Conservation (phyloP, 768 basidiomycete genomes). For the Psilocybe cubensis region DNA sequence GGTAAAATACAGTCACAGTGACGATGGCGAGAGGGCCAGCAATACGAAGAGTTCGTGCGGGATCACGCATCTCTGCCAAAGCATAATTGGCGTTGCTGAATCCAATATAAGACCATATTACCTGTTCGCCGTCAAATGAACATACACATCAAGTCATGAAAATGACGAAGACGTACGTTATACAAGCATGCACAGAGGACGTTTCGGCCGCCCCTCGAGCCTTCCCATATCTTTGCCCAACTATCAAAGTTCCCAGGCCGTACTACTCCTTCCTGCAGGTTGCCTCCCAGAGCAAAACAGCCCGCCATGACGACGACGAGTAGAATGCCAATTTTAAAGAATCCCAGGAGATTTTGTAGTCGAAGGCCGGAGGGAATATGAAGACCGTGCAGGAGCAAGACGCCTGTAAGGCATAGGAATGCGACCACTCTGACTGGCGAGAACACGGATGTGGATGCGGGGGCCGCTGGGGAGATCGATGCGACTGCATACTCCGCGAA, state of each 20-base stretch:
- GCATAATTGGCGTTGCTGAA: slow-evolving; percentile 74
- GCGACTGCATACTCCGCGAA: slow-evolving; percentile 54
- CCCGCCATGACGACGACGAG: slow-evolving; percentile 49
- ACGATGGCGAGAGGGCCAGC: slow-evolving; percentile 66
- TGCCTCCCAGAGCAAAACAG: slow-evolving; percentile 39
- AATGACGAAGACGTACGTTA: not conserved
- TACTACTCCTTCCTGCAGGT: slow-evolving; percentile 24
- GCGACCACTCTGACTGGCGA: slow-evolving; percentile 29
- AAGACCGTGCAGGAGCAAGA: slow-evolving; percentile 40
- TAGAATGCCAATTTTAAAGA: slow-evolving; percentile 53
- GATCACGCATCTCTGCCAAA: slow-evolving; percentile 64
- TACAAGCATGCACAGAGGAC: slow-evolving; percentile 49
- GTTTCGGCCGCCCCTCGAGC: slow-evolving; percentile 42
- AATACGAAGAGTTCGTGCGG: slow-evolving; percentile 61
- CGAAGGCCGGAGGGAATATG: slow-evolving; percentile 51
- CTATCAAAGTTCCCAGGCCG: slow-evolving; percentile 32
- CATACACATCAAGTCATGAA: not conserved
- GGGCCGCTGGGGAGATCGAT: slow-evolving; percentile 22
- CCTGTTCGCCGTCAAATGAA: slow-evolving; percentile 38
- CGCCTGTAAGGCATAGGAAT: slow-evolving; percentile 34
- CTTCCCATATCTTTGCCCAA: slow-evolving; percentile 33
- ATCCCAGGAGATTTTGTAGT: slow-evolving; percentile 62
- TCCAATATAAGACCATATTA: slow-evolving; percentile 56
- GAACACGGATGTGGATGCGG: slow-evolving; percentile 9
- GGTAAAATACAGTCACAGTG: slow-evolving; percentile 56